Base-by-base conservation (phyloP, 768 basidiomycete genomes). In the Agrocybe pediades region DNA sequence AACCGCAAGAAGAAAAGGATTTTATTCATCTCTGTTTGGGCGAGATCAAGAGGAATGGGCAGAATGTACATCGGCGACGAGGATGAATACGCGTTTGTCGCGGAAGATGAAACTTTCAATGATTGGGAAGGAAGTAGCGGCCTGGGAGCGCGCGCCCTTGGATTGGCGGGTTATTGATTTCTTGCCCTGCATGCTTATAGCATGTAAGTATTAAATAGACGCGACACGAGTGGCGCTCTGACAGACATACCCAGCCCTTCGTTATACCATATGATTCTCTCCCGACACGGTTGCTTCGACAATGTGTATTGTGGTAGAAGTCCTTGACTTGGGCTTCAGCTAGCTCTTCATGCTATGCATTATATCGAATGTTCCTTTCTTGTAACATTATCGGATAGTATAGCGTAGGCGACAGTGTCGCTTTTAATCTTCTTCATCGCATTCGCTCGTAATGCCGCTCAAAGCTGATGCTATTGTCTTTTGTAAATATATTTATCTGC, bases 1-100 rank as follows among this genome's bases (percentile, higher is more conserved):
- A 96, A 95, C 77, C 83, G 88, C 64, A 95, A 93, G 75, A 74
- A 86, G 72, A 97, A 95, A 75, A 86, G 95, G 19, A 84, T 98
- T 62, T 72, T 98, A 51, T 98, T 96, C 73, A 82, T 97, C 54
- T 89, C 92, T 1, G 86, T 93, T 19, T 97, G 94, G 92, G 92
- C 95, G 6, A 83, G 88, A 41, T 87, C 87, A 26, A 81, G 80
- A 62, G 81, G 82, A 45, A 74, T 83, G 17, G 73, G 75, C 16
- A 72, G 80, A 36, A 81, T 73, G 49, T 83, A 78, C 74, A 73
- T 72, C 24, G 75, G 76, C 36, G 78, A 78, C 27, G 81, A 82
- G n/a, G 71, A 80, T 63, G 70, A 72, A 49, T 68, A 65, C 9
- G 62, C 63, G 1, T 51, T 60, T 13, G 62, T 66, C 3, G 47